Evolutionary conservation across 78 protist genomes (phyloP).

Genomic region (Dictyostelium firmibasis): DNA sequence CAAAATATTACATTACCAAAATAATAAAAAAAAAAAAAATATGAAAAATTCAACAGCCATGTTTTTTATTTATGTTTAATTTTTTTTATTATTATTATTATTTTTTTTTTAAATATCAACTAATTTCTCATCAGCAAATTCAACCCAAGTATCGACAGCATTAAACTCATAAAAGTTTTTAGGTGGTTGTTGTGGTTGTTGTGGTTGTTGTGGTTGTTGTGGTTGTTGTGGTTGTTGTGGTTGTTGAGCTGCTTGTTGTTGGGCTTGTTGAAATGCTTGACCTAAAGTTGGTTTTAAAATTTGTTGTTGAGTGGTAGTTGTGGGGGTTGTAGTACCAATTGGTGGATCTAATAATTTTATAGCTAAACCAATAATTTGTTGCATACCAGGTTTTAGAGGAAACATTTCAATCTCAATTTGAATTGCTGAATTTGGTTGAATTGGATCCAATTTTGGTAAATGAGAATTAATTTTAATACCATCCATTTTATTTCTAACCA

Average conservation of each 20-base stretch:
- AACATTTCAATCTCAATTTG: conserved; percentile 56
- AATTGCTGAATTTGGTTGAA: conserved; percentile 4
- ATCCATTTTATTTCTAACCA: conserved; percentile 65
- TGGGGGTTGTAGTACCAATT: background rate
- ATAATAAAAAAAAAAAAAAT: no score
- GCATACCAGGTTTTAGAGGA: conserved; percentile 79
- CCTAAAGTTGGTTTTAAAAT: background rate
- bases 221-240: background rate
- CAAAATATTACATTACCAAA: no score
- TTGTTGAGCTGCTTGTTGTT: background rate
- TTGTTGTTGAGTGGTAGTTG: background rate
- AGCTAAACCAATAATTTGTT: conserved; percentile 66
- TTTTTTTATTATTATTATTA: no score
- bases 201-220: background rate
- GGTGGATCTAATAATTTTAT: conserved; percentile 37
- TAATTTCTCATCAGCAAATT: background rate
- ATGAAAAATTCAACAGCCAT: no score
- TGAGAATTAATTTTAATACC: conserved; percentile 60
- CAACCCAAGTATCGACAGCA: conserved; percentile 40
- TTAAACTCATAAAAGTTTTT: conserved; percentile 52
- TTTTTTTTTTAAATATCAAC: background rate
- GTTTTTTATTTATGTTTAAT: no score
- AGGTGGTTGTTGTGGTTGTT: background rate
- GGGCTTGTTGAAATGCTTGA: background rate
- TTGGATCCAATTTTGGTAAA: conserved; percentile 26